Conservation (phyloP, 345 rosid species). For the Eucalyptus marginata region DNA sequence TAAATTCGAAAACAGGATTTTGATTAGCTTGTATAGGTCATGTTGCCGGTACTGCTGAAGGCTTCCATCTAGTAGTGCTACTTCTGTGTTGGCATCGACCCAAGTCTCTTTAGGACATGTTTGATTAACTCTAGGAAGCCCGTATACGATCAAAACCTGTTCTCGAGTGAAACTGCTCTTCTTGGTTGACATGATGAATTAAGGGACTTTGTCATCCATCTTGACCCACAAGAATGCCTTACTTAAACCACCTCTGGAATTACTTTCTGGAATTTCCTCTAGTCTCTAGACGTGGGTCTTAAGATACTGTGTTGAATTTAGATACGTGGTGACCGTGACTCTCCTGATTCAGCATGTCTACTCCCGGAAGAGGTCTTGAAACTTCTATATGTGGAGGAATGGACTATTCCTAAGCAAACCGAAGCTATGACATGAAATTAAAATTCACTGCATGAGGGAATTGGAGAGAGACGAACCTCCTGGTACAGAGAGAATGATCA, state of each 20-base stretch:
- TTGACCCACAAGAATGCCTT: neutral
- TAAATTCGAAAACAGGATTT: neutral
- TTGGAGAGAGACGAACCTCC: constrained; percentile 26
- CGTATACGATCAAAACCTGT: neutral
- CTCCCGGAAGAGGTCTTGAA: neutral
- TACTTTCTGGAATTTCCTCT: neutral
- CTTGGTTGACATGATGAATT: neutral
- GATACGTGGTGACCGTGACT: neutral
- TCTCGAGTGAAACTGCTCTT: neutral
- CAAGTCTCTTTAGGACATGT: neutral
- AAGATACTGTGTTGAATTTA: neutral
- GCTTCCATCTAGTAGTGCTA: neutral
- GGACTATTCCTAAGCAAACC: neutral
- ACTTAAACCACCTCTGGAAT: neutral
- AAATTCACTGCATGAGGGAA: neutral
- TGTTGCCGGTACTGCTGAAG: neutral
- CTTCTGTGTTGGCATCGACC: neutral
- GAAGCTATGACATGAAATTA: neutral
- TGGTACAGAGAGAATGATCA: constrained; percentile 46
- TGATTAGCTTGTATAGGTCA: neutral
- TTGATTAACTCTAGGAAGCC: neutral
- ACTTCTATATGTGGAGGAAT: neutral
- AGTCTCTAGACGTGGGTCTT: neutral
- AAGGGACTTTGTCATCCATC: neutral
- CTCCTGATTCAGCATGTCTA: neutral